Percentiles rank a stretch among this genome's conserved stretches.
phyloP scores from a whole-genome alignment of 495 filamentous ascomycete genomes.

The Podospora appendiculata region DNA sequence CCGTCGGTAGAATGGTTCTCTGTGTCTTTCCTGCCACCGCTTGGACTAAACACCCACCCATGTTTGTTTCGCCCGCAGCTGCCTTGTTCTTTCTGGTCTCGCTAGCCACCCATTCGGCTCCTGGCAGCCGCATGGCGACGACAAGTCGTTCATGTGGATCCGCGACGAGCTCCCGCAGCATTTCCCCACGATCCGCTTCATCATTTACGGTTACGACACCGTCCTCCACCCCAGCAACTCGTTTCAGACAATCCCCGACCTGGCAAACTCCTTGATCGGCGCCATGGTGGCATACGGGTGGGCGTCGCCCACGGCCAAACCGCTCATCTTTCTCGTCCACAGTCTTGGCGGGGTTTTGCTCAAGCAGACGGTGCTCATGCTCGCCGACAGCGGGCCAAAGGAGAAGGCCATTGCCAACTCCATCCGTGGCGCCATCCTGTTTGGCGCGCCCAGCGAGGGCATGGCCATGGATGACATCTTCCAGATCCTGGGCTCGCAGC shows the following conservation, averaged over 20 bases:
- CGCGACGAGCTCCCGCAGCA: constrained; percentile 21
- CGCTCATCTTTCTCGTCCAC: constrained; percentile 25
- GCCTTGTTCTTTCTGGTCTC: constrained; percentile 14
- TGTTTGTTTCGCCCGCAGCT: neutral
- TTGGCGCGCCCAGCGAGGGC: constrained; percentile 24
- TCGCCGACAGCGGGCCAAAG: constrained; percentile 2
- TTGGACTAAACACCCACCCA: no score
- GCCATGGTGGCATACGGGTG: neutral
- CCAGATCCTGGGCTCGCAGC: neutral
- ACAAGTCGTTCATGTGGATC: constrained; percentile 24
- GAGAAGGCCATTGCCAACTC: neutral
- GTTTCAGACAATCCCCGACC: constrained; percentile 14
- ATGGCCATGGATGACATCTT: constrained; percentile 13
- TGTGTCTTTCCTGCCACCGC: no score
- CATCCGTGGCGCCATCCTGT: constrained; percentile 19
- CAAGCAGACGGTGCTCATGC: constrained; percentile 17
- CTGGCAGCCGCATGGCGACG: constrained; percentile 12
- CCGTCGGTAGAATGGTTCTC: no score
- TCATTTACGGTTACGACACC: constrained; percentile 25
- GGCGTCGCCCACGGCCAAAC: constrained; percentile 5
- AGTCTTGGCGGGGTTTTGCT: constrained; percentile 28
- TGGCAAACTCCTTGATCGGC: constrained; percentile 6
- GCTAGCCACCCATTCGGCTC: constrained; percentile 10
- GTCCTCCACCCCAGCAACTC: constrained; percentile 3
- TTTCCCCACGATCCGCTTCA: constrained; percentile 12